These are phyloP conservation scores for Casuarina equisetifolia DNA, from an alignment of 306 rosid genomes.

Conservation along the genomic window DNA sequence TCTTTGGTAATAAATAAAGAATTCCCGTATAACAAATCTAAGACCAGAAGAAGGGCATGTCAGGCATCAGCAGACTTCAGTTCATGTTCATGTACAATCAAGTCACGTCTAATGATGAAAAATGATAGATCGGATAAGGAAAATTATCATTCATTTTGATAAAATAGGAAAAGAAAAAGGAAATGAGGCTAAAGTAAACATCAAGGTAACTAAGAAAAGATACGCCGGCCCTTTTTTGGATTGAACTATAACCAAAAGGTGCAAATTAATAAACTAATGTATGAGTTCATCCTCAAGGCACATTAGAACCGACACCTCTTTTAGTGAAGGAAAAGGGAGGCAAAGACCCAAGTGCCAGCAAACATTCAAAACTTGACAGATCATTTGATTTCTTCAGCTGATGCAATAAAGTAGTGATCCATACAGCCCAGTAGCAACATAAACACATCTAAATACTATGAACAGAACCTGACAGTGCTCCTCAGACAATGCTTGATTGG, in stretches of 20 bases:
- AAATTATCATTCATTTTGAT: not conserved
- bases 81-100: not conserved
- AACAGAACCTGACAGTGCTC: conserved; percentile 90
- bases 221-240: not conserved
- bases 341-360: too few relatives aligned
- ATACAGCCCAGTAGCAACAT: not conserved
- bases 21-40: not conserved
- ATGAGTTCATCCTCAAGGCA: too few relatives aligned
- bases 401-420: not conserved
- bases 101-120: not conserved
- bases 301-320: too few relatives aligned
- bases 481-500: conserved; percentile 88
- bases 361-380: too few relatives aligned
- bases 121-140: not conserved
- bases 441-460: conserved; percentile 13
- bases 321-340: too few relatives aligned
- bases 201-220: conserved; percentile 2
- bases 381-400: too few relatives aligned
- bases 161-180: not conserved
- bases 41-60: not conserved
- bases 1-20: not conserved
- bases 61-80: too few relatives aligned
- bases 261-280: not conserved
- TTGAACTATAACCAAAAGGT: not conserved
- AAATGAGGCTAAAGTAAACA: not conserved